Evolutionary conservation across 202 grass and related monocot genomes (phyloP), one percentile per base, ranked within the genome.

Genomic region (Schoenoplectus tabernaemontani): DNA sequence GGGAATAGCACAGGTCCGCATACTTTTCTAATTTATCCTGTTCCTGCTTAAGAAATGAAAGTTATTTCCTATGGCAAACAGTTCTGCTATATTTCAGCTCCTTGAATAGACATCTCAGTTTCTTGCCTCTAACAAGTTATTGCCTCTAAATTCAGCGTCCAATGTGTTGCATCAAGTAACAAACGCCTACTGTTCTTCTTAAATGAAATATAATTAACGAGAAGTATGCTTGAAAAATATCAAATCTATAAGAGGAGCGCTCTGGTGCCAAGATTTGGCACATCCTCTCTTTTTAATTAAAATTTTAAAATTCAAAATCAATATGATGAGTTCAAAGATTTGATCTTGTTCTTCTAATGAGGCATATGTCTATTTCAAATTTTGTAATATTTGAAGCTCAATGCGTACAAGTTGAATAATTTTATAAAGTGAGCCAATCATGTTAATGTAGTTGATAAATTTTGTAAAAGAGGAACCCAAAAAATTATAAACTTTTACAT

Each of bases 1-100:
- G 79, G 85, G 85, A 87, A 88, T 93, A 69, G 87, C 71, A 19
- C 83, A 93, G 91, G 94, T 97, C 79, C 23, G 78, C 9, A 39
- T n/a, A 64, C 7, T 23, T 69, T 57, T 51, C 1, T 39, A 65
- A 39, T 39, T 65, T 39, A 38, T 65, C 34, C 7, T 65, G 12
- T 39, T 37, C 2, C 19, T 39, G 34, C 63, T 39, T 6, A 17
- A 65, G 17, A 37, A 65, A 9, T 38, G 7, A 1, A 38, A 65
- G 16, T 65, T 65, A 16, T 16, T 26, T 34, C 15, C 4, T 53
- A 53, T 8, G 50, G 46, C 5, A 3, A 54, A 54, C 20, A 46
- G 7, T 54, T 74, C 6, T 54, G 16, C 22, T 15, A 69, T 69
- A 28, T 24, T 30, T 33, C 28, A 61, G 26, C 26, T 15, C 10